Evolutionary conservation across 176 grass and related monocot genomes (phyloP), one percentile per base, ranked within the genome.

Genomic region (Ensete ventricosum): DNA sequence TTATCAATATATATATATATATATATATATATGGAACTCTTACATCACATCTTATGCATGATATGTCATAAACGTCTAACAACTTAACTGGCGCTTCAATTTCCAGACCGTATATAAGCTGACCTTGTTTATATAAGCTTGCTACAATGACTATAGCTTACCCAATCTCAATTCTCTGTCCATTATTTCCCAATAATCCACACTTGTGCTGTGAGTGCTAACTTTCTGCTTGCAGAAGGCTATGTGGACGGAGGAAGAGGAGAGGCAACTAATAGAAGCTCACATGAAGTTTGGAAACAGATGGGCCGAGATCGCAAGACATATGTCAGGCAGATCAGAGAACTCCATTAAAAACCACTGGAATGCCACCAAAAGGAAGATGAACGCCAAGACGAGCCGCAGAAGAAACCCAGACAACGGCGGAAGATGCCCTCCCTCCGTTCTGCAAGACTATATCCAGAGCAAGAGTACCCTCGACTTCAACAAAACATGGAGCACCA

Each of bases 311-410:
- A 97, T 93, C 2, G 85, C 90, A 0, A 85, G 49, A 64, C 53
- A 78, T 55, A 79, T 97, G 48, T 74, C 82, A 0, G 93, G 90
- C 11, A 72, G 88, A 14, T 87, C 90, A 3, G 88, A 97, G 79
- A 97, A 97, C 69, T 60, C 75, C 11, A 81, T 97, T 63, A 97
- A 97, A 82, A 97, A 97, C 51, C 94, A 91, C 50, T 93, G 90
- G 90, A 97, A 97, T 21, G 90, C 93, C 3, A 97, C 88, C 13
- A 83, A 78, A 17, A 78, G 90, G 13, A 83, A 88, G 69, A 77
- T 90, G 14, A 79, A 78, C 24, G 80, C 88, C 1, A 93, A 73
- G 68, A 86, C 82, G 1, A 60, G 81, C 68, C 89, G 67, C 74
- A 93, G 89, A 50, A 87, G 78, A 74, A 93, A 79, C 73, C 79